These are phyloP conservation scores for Aureobasidium melanogenum DNA, from an alignment of 2,329 filamentous ascomycete species.

Conservation along the genomic window DNA sequence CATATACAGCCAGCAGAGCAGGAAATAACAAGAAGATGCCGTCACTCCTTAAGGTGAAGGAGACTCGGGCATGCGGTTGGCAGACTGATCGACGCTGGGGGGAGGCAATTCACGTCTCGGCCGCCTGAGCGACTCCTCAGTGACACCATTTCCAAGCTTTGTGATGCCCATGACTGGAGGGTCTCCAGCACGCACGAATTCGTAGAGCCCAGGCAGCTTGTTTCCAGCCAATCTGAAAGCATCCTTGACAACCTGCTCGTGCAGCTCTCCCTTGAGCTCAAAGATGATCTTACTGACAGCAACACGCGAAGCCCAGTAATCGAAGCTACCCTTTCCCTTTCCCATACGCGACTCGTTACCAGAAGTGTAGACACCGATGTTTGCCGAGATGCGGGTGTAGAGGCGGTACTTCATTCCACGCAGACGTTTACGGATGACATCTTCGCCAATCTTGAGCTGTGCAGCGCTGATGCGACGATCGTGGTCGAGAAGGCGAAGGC, in stretches of 20 bases:
- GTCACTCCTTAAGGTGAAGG: not conserved
- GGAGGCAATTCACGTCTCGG: conserved; percentile 58
- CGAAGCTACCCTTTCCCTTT: conserved; percentile 95
- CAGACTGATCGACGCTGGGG: conserved; percentile 12
- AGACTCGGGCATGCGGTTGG: conserved; percentile 7
- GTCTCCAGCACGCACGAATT: conserved; percentile 91
- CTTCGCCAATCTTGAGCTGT: conserved; percentile 83
- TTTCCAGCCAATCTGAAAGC: conserved; percentile 89
- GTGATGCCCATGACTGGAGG: conserved; percentile 85
- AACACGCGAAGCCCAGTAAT: conserved; percentile 88
- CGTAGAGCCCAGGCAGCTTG: conserved; percentile 90
- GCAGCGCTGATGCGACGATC: conserved; percentile 81
- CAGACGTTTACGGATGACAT: conserved; percentile 81
- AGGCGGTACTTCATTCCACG: conserved; percentile 86
- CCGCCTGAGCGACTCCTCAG: conserved; percentile 72
- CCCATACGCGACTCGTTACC: conserved; percentile 99
- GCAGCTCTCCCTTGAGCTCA: conserved; percentile 81
- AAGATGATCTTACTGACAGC: conserved; percentile 87
- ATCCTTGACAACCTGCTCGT: conserved; percentile 90
- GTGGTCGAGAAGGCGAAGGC: conserved; percentile 86
- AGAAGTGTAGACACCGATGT: conserved; percentile 89
- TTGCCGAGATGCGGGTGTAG: conserved; percentile 84
- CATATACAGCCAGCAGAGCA: not conserved
- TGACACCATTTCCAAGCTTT: conserved; percentile 72
- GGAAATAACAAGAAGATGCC: not conserved